phyloP scores from a whole-genome alignment of 176 grass and related monocot species.

The Ensete glaucum region DNA sequence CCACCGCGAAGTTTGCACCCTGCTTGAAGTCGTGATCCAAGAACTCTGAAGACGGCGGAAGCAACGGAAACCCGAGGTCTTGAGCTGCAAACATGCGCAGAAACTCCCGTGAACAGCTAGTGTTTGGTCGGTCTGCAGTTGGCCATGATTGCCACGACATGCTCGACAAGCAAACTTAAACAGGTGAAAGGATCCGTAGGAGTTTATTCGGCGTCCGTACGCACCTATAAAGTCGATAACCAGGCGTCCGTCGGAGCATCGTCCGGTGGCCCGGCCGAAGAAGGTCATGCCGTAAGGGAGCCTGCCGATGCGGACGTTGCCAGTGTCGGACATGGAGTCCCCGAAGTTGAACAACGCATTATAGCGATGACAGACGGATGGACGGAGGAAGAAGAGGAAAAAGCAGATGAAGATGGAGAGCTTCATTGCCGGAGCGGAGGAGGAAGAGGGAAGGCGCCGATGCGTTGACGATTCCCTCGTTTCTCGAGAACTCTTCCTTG shows the following conservation, averaged over 20 bases:
- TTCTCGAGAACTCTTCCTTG: too few species aligned
- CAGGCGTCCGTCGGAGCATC: constrained; percentile 38
- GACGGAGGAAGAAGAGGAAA: not conserved
- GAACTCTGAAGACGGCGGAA: constrained; percentile 26
- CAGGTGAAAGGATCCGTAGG: not conserved
- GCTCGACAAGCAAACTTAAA: not conserved
- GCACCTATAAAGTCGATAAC: constrained; percentile 42
- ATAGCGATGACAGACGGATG: constrained; percentile 8
- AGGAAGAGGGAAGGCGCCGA: too few species aligned
- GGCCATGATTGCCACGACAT: too few species aligned
- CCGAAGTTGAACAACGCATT: constrained; percentile 39
- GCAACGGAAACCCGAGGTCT: constrained; percentile 31
- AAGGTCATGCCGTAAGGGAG: constrained; percentile 36
- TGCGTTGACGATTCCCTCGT: too few species aligned
- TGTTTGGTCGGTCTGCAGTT: too few species aligned
- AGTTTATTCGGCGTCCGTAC: too few species aligned
- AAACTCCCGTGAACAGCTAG: not conserved
- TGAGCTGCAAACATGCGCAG: constrained; percentile 16
- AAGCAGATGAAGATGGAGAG: constrained; percentile 16
- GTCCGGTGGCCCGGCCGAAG: constrained; percentile 34
- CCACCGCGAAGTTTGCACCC: constrained; percentile 31
- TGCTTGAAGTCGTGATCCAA: not conserved
- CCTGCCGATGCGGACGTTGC: constrained; percentile 33
- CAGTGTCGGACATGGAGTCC: constrained; percentile 31
- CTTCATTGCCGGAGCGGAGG: constrained; percentile 27